phyloP scores from a whole-genome alignment of 2,329 filamentous ascomycete species.

The Fusarium mexicanum region DNA sequence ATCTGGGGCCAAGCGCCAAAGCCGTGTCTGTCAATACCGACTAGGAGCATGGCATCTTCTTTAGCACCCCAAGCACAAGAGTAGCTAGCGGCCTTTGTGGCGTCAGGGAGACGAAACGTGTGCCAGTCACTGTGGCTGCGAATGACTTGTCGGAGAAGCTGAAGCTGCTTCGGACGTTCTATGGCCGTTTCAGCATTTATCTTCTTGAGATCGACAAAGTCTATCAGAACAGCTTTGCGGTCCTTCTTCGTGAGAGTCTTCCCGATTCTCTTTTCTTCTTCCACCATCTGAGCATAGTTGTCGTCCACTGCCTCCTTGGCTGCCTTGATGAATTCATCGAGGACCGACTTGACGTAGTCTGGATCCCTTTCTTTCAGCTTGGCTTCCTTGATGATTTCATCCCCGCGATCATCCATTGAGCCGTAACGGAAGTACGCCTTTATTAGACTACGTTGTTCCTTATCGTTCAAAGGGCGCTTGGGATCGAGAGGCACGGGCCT shows the following conservation, averaged over 20 bases:
- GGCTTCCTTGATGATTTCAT: constrained; percentile 88
- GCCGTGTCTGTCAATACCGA: constrained; percentile 92
- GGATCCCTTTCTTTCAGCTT: constrained; percentile 84
- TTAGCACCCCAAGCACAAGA: constrained; percentile 90
- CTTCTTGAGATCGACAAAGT: constrained; percentile 92
- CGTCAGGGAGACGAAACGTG: constrained; percentile 88
- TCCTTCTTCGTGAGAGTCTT: constrained; percentile 95
- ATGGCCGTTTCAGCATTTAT: constrained; percentile 96
- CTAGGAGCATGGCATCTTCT: constrained; percentile 96
- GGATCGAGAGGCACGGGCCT: constrained; percentile 82
- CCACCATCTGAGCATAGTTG: constrained; percentile 77
- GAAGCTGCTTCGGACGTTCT: constrained; percentile 89
- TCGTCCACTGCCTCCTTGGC: constrained; percentile 69
- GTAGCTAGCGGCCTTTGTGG: constrained; percentile 91
- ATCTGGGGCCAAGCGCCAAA: constrained; percentile 97
- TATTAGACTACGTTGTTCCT: constrained; percentile 92
- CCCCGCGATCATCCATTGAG: constrained; percentile 85
- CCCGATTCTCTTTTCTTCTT: constrained; percentile 83
- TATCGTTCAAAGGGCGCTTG: constrained; percentile 87
- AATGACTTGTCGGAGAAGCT: constrained; percentile 80
- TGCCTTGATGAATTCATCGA: constrained; percentile 75
- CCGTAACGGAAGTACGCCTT: constrained; percentile 92
- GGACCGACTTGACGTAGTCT: constrained; percentile 78
- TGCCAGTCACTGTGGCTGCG: constrained; percentile 73
- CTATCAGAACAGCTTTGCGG: constrained; percentile 94